Evolutionary conservation across 1,284 basidiomycete species (phyloP), one percentile per base, ranked within the genome.

Genomic region (Macrocybe sp.): DNA sequence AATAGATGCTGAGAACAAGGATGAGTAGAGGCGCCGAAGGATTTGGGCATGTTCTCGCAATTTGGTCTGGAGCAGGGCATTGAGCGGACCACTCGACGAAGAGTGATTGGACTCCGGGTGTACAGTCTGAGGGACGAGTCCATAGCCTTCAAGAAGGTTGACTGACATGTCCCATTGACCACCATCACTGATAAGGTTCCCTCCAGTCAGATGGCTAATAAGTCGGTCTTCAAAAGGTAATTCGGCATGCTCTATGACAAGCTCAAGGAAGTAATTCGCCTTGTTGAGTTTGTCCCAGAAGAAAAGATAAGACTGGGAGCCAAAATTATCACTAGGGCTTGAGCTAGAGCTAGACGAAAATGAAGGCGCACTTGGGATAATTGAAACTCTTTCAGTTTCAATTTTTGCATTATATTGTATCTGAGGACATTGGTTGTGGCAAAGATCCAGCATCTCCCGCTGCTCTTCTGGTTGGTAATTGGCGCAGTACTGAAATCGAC

Each of bases 221-320:
- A 95, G 75, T 2, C 95, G 81, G 59, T 90, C 83, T 49, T 97
- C 91, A 41, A 96, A 69, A 0, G 89, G 84, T 48, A 85, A 76
- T 55, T 92, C 85, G 0, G 83, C 83, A 40, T 91, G 79, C 67
- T 96, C 77, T 56, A 98, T 89, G 49, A 87, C 81, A 41, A 85
- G 72, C 69, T 98, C 95, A 22, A 98, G 82, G 67, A 90, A 97
- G 70, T 90, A 95, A 73, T 98, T 97, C 46, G 86, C 77, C 69
- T 97, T 97, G 74, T 97, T 94, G 44, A 97, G 78, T 70, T 95
- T 95, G 69, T 96, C 92, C 74, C 86, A 95, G 75, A 96, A 94
- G 76, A 91, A 94, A 12, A 94, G 74, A 67, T 96, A 96, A 4
- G 82, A 81, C 85, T 90, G 60, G 10, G 35, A 45, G 47, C 36